Conservation (phyloP, 129 eudicot genomes). For the Lactuca saligna region DNA sequence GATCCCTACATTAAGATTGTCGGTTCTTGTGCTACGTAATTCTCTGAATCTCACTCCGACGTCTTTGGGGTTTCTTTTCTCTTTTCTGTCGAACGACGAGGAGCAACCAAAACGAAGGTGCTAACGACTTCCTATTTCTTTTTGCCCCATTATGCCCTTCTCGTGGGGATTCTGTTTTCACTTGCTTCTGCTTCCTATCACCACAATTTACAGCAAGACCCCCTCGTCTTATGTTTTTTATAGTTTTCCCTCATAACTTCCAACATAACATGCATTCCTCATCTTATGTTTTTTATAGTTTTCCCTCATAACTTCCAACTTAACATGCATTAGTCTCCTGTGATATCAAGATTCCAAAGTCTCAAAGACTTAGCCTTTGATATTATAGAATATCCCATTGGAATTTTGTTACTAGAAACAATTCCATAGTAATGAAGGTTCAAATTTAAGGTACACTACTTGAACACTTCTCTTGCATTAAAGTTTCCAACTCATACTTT, state of each 20-base stretch:
- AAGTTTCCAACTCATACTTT: too few relatives aligned
- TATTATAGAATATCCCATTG: too few relatives aligned
- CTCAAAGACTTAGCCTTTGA: too few relatives aligned
- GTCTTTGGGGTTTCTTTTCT: conserved; percentile 23
- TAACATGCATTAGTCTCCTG: too few relatives aligned
- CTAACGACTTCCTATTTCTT: conserved; percentile 28
- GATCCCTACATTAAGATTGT: conserved; percentile 27
- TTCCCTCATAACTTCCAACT: too few relatives aligned
- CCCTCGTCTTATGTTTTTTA: background rate
- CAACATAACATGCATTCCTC: too few relatives aligned
- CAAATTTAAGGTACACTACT: too few relatives aligned
- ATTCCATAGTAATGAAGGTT: too few relatives aligned
- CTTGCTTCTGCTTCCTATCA: background rate
- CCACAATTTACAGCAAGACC: background rate
- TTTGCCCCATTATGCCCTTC: conserved; percentile 26
- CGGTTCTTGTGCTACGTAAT: conserved; percentile 16
- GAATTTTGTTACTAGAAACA: too few relatives aligned
- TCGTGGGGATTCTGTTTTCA: conserved; percentile 29
- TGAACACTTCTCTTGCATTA: too few relatives aligned
- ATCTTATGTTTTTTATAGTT: too few relatives aligned
- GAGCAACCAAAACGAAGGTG: conserved; percentile 26
- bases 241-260: background rate
- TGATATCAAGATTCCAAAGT: too few relatives aligned
- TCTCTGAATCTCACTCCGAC: conserved; percentile 22
- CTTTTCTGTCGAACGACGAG: conserved; percentile 15